A percentile compares a stretch with the other conserved stretches of the same genome.
Conservation (phyloP, 2,329 filamentous ascomycete species). For the Calycina herbarum region DNA sequence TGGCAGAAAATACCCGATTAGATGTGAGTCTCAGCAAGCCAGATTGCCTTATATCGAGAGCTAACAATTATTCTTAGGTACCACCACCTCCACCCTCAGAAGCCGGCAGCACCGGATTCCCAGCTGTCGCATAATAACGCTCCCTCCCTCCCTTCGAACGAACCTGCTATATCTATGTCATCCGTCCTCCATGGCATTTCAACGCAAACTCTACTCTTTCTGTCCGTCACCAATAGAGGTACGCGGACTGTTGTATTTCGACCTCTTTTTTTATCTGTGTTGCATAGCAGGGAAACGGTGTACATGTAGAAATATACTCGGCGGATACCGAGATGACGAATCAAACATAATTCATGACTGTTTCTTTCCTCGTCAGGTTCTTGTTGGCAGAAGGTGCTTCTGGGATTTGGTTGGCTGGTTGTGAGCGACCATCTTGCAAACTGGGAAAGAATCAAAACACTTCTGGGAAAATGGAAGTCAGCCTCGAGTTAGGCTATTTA, state of each 20-base stretch:
- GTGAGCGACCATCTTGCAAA: neutral
- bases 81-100: constrained; percentile 36
- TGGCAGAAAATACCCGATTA: constrained; percentile 83
- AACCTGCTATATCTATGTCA: constrained; percentile 21
- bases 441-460: neutral
- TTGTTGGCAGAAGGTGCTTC: neutral
- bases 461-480: no score
- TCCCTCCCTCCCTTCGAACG: constrained; percentile 8
- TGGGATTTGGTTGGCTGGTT: neutral
- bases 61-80: constrained; percentile 26
- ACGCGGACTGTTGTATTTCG: constrained; percentile 32
- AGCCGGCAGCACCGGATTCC: constrained; percentile 33
- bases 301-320: constrained; percentile 28
- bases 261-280: constrained; percentile 23
- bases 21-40: constrained; percentile 54
- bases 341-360: constrained; percentile 25
- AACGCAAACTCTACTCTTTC: constrained; percentile 36
- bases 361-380: neutral
- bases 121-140: constrained; percentile 33
- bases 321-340: constrained; percentile 21
- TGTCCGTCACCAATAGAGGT: constrained; percentile 29
- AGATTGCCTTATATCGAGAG: neutral
- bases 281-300: constrained; percentile 36
- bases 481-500: no score
- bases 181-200: constrained; percentile 25